Evolutionary conservation across 2,329 filamentous ascomycete genomes (phyloP), one percentile per base, ranked within the genome.

Genomic region (Epichloe baconii): DNA sequence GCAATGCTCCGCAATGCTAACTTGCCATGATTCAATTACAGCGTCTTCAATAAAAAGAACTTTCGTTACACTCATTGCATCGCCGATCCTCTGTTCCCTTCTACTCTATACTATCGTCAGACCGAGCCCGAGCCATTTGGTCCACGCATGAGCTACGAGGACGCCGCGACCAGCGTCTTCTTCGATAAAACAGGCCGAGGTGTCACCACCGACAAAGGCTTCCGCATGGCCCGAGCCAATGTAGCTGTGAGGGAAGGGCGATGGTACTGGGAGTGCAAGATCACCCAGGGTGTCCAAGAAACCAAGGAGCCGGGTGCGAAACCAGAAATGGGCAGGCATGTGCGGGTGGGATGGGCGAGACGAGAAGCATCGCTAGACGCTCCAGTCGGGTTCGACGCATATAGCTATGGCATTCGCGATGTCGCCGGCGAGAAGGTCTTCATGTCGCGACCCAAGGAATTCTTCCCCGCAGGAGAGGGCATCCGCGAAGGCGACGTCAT

Each of bases 241-340:
- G 85, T 97, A 0, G 88, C 86, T 23, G 86, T 90, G 4, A 77
- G 93, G 44, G 87, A 97, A 67, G 93, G 93, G 1, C 80, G 86
- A 35, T 88, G 88, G 74, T 98, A 94, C 67, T 98, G 89, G 75
- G 93, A 98, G 68, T 89, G 91, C 67, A 90, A 86, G 62, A 81
- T 98, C 50, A 83, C 90, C 10, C 81, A 83, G 57, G 93, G 93
- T 37, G 82, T 87, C 47, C 64, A 64, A 8, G 60, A 64, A 42
- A 58, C 64, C 7, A 68, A 67, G 44, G 66, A 71, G 10, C 63
- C 66, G 3, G 71, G 72, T 5, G 65, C 66, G 36, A 74, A 72
- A 44, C 63, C 68, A 15, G 70, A 74, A 34, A 72, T 76, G 48
- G 75, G 72, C 43, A 77, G 74, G 61, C 86, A 77, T 62, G 83